Percentiles rank a stretch among this genome's conserved stretches.
phyloP scores from a whole-genome alignment of 208 protist genomes.

The Leishmania lainsoni region DNA sequence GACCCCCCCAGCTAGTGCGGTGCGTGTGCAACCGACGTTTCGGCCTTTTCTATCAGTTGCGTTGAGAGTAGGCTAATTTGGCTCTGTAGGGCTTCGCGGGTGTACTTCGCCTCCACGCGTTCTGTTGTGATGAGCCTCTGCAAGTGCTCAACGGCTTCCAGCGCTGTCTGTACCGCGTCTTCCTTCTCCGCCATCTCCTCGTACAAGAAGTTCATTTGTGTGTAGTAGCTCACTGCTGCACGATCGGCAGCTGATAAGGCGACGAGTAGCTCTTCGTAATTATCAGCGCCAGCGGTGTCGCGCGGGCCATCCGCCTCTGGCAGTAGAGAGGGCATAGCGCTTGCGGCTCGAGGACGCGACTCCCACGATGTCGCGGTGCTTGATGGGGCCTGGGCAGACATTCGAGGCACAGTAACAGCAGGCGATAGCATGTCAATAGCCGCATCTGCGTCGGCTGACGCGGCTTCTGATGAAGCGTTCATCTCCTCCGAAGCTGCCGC shows the following conservation, averaged over 20 bases:
- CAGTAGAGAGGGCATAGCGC: too few relatives aligned
- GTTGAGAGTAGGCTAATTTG: slow-evolving; percentile 81
- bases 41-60: slow-evolving; percentile 43
- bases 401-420: too few relatives aligned
- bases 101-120: slow-evolving; percentile 48
- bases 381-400: not conserved
- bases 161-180: slow-evolving; percentile 38
- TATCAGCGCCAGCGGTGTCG: not conserved
- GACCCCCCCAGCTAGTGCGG: not conserved
- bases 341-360: not conserved
- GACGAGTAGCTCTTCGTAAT: slow-evolving; percentile 51
- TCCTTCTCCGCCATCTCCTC: slow-evolving; percentile 66
- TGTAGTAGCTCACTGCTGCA: slow-evolving; percentile 67
- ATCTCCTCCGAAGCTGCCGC: slow-evolving; percentile 1
- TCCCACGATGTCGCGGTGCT: not conserved
- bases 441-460: not conserved
- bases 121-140: slow-evolving; percentile 41
- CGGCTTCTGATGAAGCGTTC: not conserved
- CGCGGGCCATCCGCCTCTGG: too few relatives aligned
- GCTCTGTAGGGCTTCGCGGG: slow-evolving; percentile 54
- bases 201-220: slow-evolving; percentile 63
- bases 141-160: slow-evolving; percentile 42
- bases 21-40: slow-evolving; percentile 4
- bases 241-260: slow-evolving; percentile 71
- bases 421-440: not conserved